These are phyloP conservation scores for Botrytis hyacinthi DNA, from an alignment of 2,329 filamentous ascomycete species.

Conservation along the genomic window DNA sequence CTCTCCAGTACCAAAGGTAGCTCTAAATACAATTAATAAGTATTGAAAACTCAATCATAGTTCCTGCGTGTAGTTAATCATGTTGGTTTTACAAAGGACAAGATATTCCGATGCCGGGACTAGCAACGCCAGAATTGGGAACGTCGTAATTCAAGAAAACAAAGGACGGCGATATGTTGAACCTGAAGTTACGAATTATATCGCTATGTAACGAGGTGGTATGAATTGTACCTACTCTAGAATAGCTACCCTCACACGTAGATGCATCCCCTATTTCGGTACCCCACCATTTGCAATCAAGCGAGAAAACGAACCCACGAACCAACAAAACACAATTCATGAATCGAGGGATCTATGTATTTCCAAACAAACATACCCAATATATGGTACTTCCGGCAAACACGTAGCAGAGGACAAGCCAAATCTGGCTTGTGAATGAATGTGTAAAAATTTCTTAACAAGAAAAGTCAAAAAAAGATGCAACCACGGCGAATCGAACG, in stretches of 20 bases:
- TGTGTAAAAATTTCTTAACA: not conserved
- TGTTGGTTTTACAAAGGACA: no score
- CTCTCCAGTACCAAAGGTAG: no score
- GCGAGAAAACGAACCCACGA: not conserved
- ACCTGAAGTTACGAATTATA: accelerated
- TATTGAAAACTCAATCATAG: no score
- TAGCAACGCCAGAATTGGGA: not conserved
- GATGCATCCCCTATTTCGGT: not conserved
- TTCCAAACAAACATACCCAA: not conserved
- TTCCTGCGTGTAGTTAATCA: no score
- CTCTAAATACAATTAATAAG: no score
- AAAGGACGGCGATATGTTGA: not conserved
- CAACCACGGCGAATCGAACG: constrained; percentile 17
- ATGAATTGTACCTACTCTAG: not conserved
- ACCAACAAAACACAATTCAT: not conserved
- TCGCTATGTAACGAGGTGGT: not conserved
- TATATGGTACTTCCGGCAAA: not conserved
- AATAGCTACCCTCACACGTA: not conserved
- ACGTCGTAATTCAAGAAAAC: not conserved
- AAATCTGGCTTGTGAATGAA: not conserved
- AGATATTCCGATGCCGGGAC: not conserved
- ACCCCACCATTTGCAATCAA: not conserved
- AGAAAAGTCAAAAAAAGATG: not conserved
- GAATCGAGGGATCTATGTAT: not conserved
- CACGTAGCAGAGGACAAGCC: accelerated